A percentile compares a stretch with the other conserved stretches of the same genome.
Evolutionary conservation across 805 yeast genomes (phyloP).

Genomic region (Saturnispora quitensis): DNA sequence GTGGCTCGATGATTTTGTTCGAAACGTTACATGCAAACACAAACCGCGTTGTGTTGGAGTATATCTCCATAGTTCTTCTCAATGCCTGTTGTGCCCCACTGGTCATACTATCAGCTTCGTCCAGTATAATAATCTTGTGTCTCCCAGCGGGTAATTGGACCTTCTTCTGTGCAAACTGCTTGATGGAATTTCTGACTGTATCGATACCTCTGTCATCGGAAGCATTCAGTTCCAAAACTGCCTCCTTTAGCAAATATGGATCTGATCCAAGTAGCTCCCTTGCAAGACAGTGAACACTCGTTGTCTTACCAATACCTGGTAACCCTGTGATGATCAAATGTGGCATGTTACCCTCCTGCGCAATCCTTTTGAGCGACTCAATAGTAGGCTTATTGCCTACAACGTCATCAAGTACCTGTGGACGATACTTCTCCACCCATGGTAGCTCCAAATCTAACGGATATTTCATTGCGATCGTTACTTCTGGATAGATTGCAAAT

Average conservation of each 20-base stretch:
- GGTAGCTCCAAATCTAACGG: conserved; percentile 28
- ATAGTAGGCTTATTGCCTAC: conserved; percentile 93
- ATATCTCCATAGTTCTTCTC: conserved; percentile 91
- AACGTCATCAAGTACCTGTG: conserved; percentile 65
- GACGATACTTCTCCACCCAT: conserved; percentile 93
- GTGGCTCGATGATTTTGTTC: conserved; percentile 89
- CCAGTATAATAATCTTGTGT: conserved; percentile 87
- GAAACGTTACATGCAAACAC: conserved; percentile 98
- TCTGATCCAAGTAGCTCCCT: conserved; percentile 67
- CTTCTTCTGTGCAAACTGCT: conserved; percentile 92
- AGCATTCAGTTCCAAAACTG: conserved; percentile 89
- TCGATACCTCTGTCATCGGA: conserved; percentile 97
- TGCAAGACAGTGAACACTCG: conserved; percentile 86
- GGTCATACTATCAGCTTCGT: conserved; percentile 98
- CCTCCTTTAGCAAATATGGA: conserved; percentile 38
- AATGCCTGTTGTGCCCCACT: conserved; percentile 93
- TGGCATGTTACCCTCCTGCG: conserved; percentile 92
- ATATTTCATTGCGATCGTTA: conserved; percentile 11
- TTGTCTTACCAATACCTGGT: conserved; percentile 97
- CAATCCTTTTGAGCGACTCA: conserved; percentile 73
- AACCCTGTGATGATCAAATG: conserved; percentile 91
- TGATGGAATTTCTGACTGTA: conserved; percentile 87
- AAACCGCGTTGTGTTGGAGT: conserved; percentile 91
- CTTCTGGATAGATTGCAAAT: background rate
- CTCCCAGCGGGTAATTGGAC: conserved; percentile 80